Base-by-base conservation (phyloP, 2,329 filamentous ascomycete genomes). In the Phaeosphaeriaceae sp. region DNA sequence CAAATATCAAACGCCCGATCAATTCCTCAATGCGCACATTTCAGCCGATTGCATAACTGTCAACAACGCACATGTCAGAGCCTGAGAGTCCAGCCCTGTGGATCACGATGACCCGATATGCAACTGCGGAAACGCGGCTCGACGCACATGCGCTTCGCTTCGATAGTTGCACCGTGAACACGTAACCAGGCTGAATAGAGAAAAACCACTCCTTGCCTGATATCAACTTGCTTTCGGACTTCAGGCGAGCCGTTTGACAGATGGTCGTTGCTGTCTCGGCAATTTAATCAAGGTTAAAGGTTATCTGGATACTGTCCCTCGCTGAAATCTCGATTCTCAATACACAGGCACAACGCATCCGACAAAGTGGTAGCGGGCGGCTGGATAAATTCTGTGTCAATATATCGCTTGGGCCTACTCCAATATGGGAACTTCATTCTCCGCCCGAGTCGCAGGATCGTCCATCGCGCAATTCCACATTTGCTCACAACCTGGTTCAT, bases 51-150 rank as follows among this genome's bases (percentile, higher is more conserved):
- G 33, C 31, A 17, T 13, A 22, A 21, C 60, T 67, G 61, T 65
- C 66, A 62, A 55, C 57, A 62, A 56, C 52, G 48, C 56, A 61
- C 60, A 54, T 54, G 56, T 62, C 61, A 56, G 50, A 61, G 31
- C 24, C 25, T 45, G 9, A 49, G 49, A 58, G 60, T 53, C 68
- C 69, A 70, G 61, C 60, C 57, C 54, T 56, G 25, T 61, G 70
- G 66, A 61, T 61, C 58, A 56, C 54, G 54, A 58, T 60, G 63
- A 68, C 63, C 67, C 61, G 61, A 59, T 58, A 66, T 63, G 65
- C 65, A 56, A 63, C 57, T 61, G 58, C 63, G 63, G 66, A 63
- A 41, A 69, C 54, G 60, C 61, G 56, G 56, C 57, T 58, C 21
- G 48, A 40, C 21, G 33, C 36, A 54, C 51, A 51, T 57, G 56